Conservation (phyloP, 495 filamentous ascomycete genomes). For the Parmelia sp. region DNA sequence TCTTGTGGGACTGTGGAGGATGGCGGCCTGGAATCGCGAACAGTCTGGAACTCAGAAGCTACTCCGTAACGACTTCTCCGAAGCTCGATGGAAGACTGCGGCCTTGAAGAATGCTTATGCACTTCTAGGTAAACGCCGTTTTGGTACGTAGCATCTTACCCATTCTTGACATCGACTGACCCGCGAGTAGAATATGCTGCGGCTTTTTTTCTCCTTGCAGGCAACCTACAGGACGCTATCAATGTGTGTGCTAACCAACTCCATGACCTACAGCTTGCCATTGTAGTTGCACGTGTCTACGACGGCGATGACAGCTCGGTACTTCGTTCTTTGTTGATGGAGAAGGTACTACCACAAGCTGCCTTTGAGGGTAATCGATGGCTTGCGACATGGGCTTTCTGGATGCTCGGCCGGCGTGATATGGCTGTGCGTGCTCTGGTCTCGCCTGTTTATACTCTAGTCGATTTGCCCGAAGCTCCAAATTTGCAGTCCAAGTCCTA, state of each 20-base stretch:
- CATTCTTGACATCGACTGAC: neutral
- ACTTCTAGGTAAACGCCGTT: constrained; percentile 83
- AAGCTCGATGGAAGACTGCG: constrained; percentile 78
- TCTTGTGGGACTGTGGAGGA: constrained; percentile 88
- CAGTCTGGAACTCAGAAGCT: constrained; percentile 70
- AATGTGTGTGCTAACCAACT: constrained; percentile 79
- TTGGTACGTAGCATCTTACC: constrained; percentile 30
- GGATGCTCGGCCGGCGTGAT: constrained; percentile 78
- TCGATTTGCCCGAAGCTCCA: constrained; percentile 48
- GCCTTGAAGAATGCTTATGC: constrained; percentile 97
- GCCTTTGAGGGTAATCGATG: constrained; percentile 79
- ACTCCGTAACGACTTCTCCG: constrained; percentile 79
- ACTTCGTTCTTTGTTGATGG: constrained; percentile 65
- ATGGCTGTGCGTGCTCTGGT: constrained; percentile 84
- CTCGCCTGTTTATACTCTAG: constrained; percentile 64
- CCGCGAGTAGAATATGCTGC: constrained; percentile 68
- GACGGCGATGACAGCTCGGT: constrained; percentile 79
- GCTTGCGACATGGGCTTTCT: constrained; percentile 94
- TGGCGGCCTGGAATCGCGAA: constrained; percentile 86
- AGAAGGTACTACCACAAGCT: constrained; percentile 72
- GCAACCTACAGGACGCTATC: constrained; percentile 75
- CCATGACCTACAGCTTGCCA: constrained; percentile 82
- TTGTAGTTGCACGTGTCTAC: constrained; percentile 81
- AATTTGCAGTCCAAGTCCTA: constrained; percentile 68
- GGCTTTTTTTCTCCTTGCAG: constrained; percentile 90